Percentiles rank a stretch among this genome's conserved stretches.
Conservation (phyloP, 2,329 filamentous ascomycete genomes). For the Cylindrodendrum hubeiense region DNA sequence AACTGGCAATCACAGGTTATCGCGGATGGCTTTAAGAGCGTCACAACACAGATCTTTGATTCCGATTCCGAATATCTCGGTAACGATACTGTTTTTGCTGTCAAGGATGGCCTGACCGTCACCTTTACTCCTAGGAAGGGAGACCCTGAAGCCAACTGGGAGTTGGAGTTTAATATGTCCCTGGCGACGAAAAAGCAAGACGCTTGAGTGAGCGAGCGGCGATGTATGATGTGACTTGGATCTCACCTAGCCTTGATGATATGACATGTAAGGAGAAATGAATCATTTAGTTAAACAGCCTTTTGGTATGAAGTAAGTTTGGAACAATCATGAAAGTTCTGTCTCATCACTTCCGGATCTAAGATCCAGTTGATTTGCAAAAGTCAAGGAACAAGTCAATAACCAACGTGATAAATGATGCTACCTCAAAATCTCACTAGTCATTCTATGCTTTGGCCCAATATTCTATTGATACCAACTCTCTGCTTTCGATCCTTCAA, state of each 20-base stretch:
- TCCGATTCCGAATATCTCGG: conserved; percentile 36
- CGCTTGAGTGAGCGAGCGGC: background rate
- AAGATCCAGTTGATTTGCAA: too few relatives aligned
- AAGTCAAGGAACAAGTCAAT: too few relatives aligned
- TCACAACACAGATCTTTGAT: conserved; percentile 74
- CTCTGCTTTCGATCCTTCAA: too few relatives aligned
- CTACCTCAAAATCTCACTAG: too few relatives aligned
- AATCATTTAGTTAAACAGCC: background rate
- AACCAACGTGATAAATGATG: too few relatives aligned
- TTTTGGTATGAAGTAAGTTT: background rate
- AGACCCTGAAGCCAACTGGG: conserved; percentile 34
- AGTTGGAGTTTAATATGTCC: conserved; percentile 35
- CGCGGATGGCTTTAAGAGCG: conserved; percentile 71
- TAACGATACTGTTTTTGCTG: conserved; percentile 39
- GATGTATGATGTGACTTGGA: background rate
- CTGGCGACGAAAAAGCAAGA: conserved; percentile 6
- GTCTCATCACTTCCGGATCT: too few relatives aligned
- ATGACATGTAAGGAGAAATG: background rate
- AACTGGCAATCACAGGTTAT: conserved; percentile 48
- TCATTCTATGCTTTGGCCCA: too few relatives aligned
- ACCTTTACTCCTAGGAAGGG: conserved; percentile 36
- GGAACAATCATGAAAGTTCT: background rate
- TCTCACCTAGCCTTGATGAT: background rate
- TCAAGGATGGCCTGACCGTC: conserved; percentile 40
- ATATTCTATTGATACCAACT: too few relatives aligned